phyloP scores from a whole-genome alignment of 2,329 filamentous ascomycete genomes.

The Alternaria brassicae region DNA sequence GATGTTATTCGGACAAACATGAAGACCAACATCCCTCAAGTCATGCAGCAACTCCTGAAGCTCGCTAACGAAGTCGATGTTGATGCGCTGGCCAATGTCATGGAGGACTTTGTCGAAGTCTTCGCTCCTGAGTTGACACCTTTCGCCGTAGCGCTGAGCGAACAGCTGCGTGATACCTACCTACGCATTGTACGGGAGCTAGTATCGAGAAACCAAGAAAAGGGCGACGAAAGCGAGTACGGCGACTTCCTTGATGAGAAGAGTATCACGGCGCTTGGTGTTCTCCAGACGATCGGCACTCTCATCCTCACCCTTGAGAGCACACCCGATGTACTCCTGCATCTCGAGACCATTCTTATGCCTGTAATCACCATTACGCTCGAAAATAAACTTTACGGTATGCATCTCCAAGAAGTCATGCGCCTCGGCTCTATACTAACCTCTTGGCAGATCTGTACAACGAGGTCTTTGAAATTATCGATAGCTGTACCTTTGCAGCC shows the following conservation, averaged over 20 bases:
- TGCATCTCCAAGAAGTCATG: conserved; percentile 24
- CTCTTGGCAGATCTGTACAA: conserved; percentile 80
- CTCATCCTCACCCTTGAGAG: conserved; percentile 96
- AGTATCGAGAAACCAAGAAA: conserved; percentile 80
- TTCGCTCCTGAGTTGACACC: conserved; percentile 97
- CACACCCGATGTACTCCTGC: conserved; percentile 91
- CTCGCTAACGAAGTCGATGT: conserved; percentile 98
- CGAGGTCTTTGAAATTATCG: conserved; percentile 98
- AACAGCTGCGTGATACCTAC: conserved; percentile 95
- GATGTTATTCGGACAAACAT: conserved; percentile 93
- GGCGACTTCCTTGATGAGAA: conserved; percentile 97
- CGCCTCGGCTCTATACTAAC: conserved; percentile 25
- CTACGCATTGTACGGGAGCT: conserved; percentile 91
- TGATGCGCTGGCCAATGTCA: conserved; percentile 95
- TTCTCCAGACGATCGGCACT: conserved; percentile 96
- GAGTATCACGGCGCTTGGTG: conserved; percentile 95
- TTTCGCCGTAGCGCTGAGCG: conserved; percentile 93
- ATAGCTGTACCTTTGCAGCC: conserved; percentile 97
- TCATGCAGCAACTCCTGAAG: conserved; percentile 98
- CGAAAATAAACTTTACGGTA: conserved; percentile 95
- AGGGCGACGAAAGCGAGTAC: conserved; percentile 77
- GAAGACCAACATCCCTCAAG: conserved; percentile 97
- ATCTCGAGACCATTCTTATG: conserved; percentile 95
- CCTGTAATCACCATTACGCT: conserved; percentile 95
- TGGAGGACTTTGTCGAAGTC: conserved; percentile 99